Conservation (phyloP, 305 asterid species). For the Solanum chacoense region DNA sequence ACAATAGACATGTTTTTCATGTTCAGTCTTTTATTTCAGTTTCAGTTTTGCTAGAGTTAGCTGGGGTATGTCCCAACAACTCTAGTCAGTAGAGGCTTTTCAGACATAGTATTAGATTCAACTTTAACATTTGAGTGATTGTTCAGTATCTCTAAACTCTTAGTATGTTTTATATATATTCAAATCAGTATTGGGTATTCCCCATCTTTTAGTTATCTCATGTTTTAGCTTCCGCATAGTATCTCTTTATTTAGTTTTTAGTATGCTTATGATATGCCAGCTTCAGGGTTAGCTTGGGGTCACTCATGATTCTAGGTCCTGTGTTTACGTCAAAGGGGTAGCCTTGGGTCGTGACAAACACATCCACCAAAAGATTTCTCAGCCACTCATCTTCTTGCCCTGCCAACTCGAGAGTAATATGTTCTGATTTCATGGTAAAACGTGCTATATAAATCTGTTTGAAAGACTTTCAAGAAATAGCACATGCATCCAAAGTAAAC, state of each 20-base stretch:
- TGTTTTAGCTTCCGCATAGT: not conserved
- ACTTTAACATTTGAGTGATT: not conserved
- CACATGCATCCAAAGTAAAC: no score
- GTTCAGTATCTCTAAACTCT: not conserved
- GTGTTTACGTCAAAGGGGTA: not conserved
- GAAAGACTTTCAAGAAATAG: not conserved
- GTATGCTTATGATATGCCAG: not conserved
- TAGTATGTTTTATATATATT: not conserved
- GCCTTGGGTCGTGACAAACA: not conserved
- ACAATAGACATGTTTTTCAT: not conserved
- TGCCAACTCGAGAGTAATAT: no score
- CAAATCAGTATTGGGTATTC: not conserved
- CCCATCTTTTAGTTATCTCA: not conserved
- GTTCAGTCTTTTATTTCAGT: not conserved
- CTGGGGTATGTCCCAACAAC: not conserved
- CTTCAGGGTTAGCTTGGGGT: not conserved
- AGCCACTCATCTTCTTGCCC: not conserved
- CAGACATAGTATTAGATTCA: not conserved
- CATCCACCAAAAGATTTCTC: not conserved
- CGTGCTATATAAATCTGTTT: not conserved
- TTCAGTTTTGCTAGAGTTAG: not conserved
- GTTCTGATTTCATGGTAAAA: no score
- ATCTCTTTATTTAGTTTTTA: not conserved
- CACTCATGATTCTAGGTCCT: not conserved
- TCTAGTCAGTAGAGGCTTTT: not conserved